Evolutionary conservation across 1,284 basidiomycete genomes (phyloP).

Genomic region (Malassezia obtusa): DNA sequence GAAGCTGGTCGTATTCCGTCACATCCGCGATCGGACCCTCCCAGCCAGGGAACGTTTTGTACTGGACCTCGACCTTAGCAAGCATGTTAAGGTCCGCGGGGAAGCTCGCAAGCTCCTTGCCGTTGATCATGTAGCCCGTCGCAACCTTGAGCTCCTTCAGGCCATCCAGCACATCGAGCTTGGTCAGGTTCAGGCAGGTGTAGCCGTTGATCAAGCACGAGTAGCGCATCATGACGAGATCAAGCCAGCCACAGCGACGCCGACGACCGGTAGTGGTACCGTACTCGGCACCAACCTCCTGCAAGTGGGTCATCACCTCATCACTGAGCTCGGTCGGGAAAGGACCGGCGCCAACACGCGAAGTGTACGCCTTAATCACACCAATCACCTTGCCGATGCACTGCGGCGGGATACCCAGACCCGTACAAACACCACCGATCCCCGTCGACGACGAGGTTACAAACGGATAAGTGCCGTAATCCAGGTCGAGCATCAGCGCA

Average conservation of each 20-base stretch:
- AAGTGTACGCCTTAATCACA: constrained; percentile 95
- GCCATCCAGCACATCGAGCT: constrained; percentile 81
- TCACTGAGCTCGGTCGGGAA: constrained; percentile 94
- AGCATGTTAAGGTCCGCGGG: constrained; percentile 85
- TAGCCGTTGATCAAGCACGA: constrained; percentile 93
- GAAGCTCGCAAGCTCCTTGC: constrained; percentile 70
- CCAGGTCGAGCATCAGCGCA: constrained; percentile 93
- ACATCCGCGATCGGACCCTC: constrained; percentile 64
- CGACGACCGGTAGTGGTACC: constrained; percentile 85
- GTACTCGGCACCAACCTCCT: constrained; percentile 85
- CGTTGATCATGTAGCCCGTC: constrained; percentile 68
- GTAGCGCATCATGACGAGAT: constrained; percentile 86
- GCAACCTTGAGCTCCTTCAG: constrained; percentile 82
- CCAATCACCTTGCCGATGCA: constrained; percentile 75
- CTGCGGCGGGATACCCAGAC: constrained; percentile 84
- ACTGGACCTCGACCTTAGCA: constrained; percentile 71
- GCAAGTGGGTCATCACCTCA: constrained; percentile 72
- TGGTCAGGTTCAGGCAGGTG: constrained; percentile 84
- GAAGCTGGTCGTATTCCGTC: constrained; percentile 66
- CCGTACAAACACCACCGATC: constrained; percentile 90
- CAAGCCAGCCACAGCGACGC: constrained; percentile 92
- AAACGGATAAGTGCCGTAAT: constrained; percentile 94
- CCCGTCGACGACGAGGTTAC: constrained; percentile 88
- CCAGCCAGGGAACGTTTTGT: constrained; percentile 89
- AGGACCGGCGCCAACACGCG: constrained; percentile 88